Evolutionary conservation across 2,329 filamentous ascomycete genomes (phyloP).

Genomic region (Plectosphaerella cucumerina): DNA sequence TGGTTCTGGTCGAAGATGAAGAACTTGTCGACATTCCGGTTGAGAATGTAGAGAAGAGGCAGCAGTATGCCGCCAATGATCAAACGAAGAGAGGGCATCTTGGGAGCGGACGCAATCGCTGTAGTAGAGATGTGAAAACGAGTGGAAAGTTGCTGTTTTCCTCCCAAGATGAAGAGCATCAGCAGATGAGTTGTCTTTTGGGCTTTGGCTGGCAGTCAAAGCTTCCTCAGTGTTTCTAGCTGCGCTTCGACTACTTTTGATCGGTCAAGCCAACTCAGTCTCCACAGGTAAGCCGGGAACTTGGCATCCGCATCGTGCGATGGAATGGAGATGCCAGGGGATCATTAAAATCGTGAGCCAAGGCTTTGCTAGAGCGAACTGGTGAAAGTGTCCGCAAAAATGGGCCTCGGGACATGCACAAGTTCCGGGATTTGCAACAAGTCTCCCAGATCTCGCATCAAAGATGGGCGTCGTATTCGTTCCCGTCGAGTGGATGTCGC

Average conservation of each 20-base stretch:
- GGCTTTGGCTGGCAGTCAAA: neutral
- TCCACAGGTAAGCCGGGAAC: neutral
- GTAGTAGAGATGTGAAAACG: neutral
- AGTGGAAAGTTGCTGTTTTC: neutral
- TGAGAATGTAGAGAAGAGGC: constrained; percentile 48
- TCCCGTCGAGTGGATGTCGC: too few relatives aligned
- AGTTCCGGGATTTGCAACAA: too few relatives aligned
- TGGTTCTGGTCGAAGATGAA: constrained; percentile 71
- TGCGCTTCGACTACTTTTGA: neutral
- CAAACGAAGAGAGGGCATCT: constrained; percentile 40
- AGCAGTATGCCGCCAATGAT: constrained; percentile 49
- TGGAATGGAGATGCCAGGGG: neutral
- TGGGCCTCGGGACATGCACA: too few relatives aligned
- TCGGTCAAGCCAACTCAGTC: neutral
- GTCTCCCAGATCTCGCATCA: too few relatives aligned
- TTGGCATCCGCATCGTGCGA: neutral
- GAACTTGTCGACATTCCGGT: constrained; percentile 56
- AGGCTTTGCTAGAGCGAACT: too few relatives aligned
- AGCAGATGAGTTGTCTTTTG: neutral
- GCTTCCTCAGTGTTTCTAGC: too few relatives aligned
- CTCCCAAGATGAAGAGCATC: neutral
- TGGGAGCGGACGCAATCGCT: too few relatives aligned
- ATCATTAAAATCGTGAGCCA: too few relatives aligned
- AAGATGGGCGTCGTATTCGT: too few relatives aligned
- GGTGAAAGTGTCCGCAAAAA: too few relatives aligned